Evolutionary conservation across 1,284 basidiomycete genomes (phyloP).

Genomic region (Cryptococcus wingfieldii): DNA sequence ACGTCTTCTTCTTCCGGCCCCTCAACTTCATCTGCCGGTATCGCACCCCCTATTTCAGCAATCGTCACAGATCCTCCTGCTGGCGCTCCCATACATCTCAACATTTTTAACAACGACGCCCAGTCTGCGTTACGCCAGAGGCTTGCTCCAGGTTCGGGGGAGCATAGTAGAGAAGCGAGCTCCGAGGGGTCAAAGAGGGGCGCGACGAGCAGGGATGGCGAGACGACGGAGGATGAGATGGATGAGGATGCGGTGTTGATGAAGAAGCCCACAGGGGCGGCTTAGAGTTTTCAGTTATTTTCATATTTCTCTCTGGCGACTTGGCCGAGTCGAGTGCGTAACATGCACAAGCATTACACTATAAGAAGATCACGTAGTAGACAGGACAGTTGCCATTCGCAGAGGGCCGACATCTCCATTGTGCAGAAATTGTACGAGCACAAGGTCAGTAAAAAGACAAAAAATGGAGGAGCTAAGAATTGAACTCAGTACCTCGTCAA

Average conservation of each 20-base stretch:
- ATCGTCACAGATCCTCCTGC: not conserved
- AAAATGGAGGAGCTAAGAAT: conserved; percentile 5
- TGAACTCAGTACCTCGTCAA: conserved; percentile 7
- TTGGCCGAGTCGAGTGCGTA: not conserved
- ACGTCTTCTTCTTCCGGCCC: conserved; percentile 6
- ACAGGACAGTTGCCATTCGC: too few species aligned
- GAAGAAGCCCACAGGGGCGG: conserved; percentile 28
- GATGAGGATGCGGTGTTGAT: conserved; percentile 48
- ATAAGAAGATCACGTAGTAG: too few species aligned
- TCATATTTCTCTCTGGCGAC: not conserved
- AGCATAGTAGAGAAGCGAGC: not conserved
- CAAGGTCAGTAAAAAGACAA: not conserved
- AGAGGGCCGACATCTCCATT: too few species aligned
- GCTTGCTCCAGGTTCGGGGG: not conserved
- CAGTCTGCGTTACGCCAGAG: not conserved
- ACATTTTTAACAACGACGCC: conserved; percentile 2
- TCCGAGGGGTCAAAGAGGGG: not conserved
- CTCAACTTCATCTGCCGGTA: not conserved
- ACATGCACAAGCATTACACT: not conserved
- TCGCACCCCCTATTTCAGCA: not conserved
- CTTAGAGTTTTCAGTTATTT: too few species aligned
- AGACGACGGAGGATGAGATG: conserved; percentile 47
- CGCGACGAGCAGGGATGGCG: conserved; percentile 18
- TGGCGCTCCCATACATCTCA: conserved; percentile 3
- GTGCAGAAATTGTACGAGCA: too few species aligned